Evolutionary conservation across 306 rosid genomes (phyloP).

Genomic region (Cicer arietinum): DNA sequence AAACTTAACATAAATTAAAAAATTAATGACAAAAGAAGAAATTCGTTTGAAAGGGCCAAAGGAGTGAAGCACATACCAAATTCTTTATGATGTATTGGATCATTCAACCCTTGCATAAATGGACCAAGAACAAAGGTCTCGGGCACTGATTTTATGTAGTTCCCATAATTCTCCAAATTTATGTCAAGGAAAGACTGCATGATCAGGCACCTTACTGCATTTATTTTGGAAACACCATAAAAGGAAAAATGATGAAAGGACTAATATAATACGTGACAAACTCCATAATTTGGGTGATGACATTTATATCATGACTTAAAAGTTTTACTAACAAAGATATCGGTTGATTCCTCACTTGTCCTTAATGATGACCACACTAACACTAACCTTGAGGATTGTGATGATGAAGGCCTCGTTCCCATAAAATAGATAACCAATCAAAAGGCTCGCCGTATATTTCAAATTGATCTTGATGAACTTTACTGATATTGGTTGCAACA

Average conservation of each 20-base stretch:
- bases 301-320: slow-evolving; percentile 12
- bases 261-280: slow-evolving; percentile 29
- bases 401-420: slow-evolving; percentile 92
- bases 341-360: slow-evolving; percentile 21
- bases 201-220: slow-evolving; percentile 94
- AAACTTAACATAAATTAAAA: slow-evolving; percentile 34
- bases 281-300: slow-evolving; percentile 3
- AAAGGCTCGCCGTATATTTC: slow-evolving; percentile 58
- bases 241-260: slow-evolving; percentile 30
- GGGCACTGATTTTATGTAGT: slow-evolving; percentile 67
- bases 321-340: slow-evolving; percentile 29
- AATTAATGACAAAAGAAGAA: slow-evolving; percentile 28
- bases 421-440: slow-evolving; percentile 84
- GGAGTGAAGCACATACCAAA: slow-evolving; percentile 65
- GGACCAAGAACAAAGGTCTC: slow-evolving; percentile 83
- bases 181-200: slow-evolving; percentile 86
- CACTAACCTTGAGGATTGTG: slow-evolving; percentile 87
- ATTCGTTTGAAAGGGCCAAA: slow-evolving; percentile 36
- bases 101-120: slow-evolving; percentile 80
- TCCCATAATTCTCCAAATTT: slow-evolving; percentile 68
- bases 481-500: slow-evolving; percentile 43
- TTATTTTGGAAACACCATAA: slow-evolving; percentile 41
- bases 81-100: slow-evolving; percentile 90
- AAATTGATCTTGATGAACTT: slow-evolving; percentile 53
- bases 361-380: slow-evolving; percentile 43